Evolutionary conservation across 148 eudicot genomes (phyloP).

Genomic region (Limonium bicolor): DNA sequence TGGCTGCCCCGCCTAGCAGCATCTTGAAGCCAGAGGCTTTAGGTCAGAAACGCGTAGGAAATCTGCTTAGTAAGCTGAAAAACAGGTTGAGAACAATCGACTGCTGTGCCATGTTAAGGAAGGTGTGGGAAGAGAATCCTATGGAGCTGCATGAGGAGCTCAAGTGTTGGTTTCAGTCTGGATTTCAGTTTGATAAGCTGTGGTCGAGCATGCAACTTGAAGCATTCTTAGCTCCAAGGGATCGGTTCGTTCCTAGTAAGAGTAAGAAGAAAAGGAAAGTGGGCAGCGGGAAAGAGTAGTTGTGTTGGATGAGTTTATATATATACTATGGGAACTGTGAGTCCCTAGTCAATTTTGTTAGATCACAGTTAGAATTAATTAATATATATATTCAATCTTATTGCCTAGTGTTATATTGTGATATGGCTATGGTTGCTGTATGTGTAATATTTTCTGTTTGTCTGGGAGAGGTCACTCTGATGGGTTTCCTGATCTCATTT

Average conservation of each 20-base stretch:
- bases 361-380: no score
- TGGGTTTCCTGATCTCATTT: no score
- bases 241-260: constrained; percentile 20
- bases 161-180: constrained; percentile 54
- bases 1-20: constrained; percentile 44
- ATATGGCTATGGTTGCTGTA: no score
- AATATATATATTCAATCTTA: no score
- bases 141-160: constrained; percentile 39
- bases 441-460: no score
- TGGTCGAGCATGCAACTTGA: constrained; percentile 58
- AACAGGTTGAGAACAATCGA: constrained; percentile 30
- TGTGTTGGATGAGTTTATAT: no score
- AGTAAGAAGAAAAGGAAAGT: constrained; percentile 12
- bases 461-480: no score
- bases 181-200: constrained; percentile 31
- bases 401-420: no score
- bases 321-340: no score
- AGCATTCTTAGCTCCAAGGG: constrained; percentile 24
- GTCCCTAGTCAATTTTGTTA: no score
- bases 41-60: constrained; percentile 53
- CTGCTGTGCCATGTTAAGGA: constrained; percentile 31
- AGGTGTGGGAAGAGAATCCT: constrained; percentile 46
- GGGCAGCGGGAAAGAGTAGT: no score
- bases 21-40: constrained; percentile 60
- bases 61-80: constrained; percentile 41